Evolutionary conservation across 2,329 filamentous ascomycete genomes (phyloP).

Genomic region (Penicillium sp.): DNA sequence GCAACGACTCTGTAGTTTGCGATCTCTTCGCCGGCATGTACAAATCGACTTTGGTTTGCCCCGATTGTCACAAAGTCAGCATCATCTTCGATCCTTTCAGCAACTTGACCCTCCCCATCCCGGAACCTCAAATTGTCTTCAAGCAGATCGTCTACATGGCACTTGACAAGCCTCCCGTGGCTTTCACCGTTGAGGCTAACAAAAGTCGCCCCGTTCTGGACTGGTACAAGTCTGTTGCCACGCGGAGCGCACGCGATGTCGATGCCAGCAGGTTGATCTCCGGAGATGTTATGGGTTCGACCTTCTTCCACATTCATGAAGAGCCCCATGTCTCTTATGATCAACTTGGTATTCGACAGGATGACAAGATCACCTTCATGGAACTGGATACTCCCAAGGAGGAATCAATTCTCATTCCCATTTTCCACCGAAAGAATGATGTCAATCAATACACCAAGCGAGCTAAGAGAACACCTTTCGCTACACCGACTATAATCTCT

Average conservation of each 20-base stretch:
- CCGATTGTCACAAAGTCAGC: conserved; percentile 87
- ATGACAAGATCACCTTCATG: conserved; percentile 66
- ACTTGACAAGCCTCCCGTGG: conserved; percentile 66
- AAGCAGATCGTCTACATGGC: conserved; percentile 75
- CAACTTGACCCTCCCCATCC: conserved; percentile 85
- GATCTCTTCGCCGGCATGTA: conserved; percentile 98
- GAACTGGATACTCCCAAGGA: conserved; percentile 67
- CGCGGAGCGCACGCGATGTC: conserved; percentile 44
- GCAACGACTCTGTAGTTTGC: conserved; percentile 92
- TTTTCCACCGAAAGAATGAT: conserved; percentile 45
- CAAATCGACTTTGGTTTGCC: conserved; percentile 94
- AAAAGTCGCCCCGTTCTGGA: conserved; percentile 60
- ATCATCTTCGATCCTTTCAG: conserved; percentile 99
- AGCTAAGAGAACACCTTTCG: conserved; percentile 37
- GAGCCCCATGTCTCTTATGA: conserved; percentile 62
- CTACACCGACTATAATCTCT: conserved; percentile 62
- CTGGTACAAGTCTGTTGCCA: conserved; percentile 53
- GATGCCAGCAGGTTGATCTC: conserved; percentile 66
- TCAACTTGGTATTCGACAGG: conserved; percentile 64
- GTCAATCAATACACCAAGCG: neutral
- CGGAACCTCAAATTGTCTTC: conserved; percentile 78
- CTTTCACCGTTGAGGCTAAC: conserved; percentile 75
- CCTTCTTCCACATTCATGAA: conserved; percentile 83
- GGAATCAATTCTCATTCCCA: conserved; percentile 47
- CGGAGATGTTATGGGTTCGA: conserved; percentile 76